Evolutionary conservation across 306 rosid species (phyloP), one percentile per base, ranked within the genome.

Genomic region (Pterocarpus santalinus): DNA sequence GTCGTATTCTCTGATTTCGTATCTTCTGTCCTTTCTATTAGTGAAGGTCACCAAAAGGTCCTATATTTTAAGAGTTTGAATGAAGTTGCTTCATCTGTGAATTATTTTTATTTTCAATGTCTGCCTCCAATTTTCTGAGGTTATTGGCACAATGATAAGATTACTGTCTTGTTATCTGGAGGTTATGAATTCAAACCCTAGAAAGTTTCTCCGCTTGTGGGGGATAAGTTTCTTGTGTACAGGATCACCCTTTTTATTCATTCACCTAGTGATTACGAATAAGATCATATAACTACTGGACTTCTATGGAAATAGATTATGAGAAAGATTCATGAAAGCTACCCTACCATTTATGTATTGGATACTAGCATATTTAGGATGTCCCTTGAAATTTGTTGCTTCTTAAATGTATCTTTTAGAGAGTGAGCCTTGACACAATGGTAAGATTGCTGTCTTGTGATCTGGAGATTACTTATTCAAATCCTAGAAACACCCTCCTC

Each of bases 341-440:
- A 34, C 73, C 12, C 43, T 65, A 35, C 38, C 55, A 51, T 65
- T 12, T 52, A 65, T 38, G 38, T 52, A 12, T 11, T 52, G 74
- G 58, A 53, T 22, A 22, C 28, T 22, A 22, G 28, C 28, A 22
- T 22, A 22, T 22, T 22, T 65, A 44, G 60, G 69, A 32, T 62
- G 41, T 74, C 57, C 68, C n/a, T 60, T 28, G 70, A 77, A 61
- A 64, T 38, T 53, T 52, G 13, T 35, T 52, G 39, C 72, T 28
- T 65, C 73, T 65, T 55, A 22, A 22, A 22, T 22, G 28, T 22
- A 22, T 22, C 28, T 22, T 22, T 22, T 22, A 22, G 28, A 22
- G 28, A 22, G 28, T 22, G 28, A 22, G 28, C 28, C 28, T 22
- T 22, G 28, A 22, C 28, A 22, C 28, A 22, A 22, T 1, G 28